Conservation (phyloP, 805 yeast species). For the Hanseniaspora jakobsenii region DNA sequence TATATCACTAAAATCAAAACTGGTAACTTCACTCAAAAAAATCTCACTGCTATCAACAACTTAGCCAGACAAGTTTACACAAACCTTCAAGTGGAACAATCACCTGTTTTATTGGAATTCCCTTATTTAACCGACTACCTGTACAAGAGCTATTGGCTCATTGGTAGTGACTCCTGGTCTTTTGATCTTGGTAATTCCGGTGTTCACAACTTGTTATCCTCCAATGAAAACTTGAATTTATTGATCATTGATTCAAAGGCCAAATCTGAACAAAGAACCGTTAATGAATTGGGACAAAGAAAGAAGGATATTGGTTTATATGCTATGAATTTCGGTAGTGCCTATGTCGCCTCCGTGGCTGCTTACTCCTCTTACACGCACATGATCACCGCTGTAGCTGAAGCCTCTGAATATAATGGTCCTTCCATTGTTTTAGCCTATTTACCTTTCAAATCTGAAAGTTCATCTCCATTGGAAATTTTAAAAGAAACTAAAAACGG, state of each 20-base stretch:
- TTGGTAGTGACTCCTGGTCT: constrained; percentile 94
- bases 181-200: constrained; percentile 88
- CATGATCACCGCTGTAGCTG: constrained; percentile 73
- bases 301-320: constrained; percentile 88
- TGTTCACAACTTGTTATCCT: constrained; percentile 68
- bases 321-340: constrained; percentile 84
- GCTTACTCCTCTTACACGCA: constrained; percentile 89
- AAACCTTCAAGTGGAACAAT: constrained; percentile 31
- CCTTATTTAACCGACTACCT: constrained; percentile 36
- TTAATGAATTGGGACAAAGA: constrained; percentile 35
- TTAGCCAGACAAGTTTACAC: constrained; percentile 29
- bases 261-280: constrained; percentile 8
- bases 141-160: constrained; percentile 57
- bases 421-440: constrained; percentile 88
- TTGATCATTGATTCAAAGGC: constrained; percentile 82
- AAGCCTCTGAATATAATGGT: constrained; percentile 80
- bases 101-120: constrained; percentile 32
- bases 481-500: constrained; percentile 79
- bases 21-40: constrained; percentile 18
- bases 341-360: constrained; percentile 89
- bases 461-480: constrained; percentile 56
- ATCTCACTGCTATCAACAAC: constrained; percentile 25
- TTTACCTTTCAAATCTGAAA: constrained; percentile 59
- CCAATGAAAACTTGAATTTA: constrained; percentile 69
- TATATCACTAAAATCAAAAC: constrained; percentile 48